A percentile compares a stretch with the other conserved stretches of the same genome.
Evolutionary conservation across 2,329 filamentous ascomycete genomes (phyloP).

Genomic region (Dactylellina parvicollis): DNA sequence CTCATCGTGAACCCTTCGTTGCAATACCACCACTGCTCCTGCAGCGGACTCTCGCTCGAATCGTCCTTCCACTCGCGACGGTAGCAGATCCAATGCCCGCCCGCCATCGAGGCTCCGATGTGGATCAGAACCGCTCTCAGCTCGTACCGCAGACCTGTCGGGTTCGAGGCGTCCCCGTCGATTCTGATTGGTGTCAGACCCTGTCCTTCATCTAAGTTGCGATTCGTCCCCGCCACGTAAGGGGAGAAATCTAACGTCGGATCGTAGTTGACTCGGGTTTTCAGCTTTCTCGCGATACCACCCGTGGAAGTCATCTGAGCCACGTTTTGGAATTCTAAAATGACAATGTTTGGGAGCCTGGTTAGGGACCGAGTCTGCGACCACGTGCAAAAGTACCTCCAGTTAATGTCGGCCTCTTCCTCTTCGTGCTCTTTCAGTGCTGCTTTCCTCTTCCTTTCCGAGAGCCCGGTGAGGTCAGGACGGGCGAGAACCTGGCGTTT

Average conservation of each 20-base stretch:
- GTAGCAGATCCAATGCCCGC: conserved; percentile 37
- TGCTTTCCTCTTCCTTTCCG: too few species aligned
- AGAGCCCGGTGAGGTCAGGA: too few species aligned
- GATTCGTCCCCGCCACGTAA: conserved; percentile 10
- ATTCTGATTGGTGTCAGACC: not conserved
- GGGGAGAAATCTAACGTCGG: conserved; percentile 12
- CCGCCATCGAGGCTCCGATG: not conserved
- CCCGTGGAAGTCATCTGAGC: not conserved
- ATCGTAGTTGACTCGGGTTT: not conserved
- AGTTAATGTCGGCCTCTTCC: not conserved
- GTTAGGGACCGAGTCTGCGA: conserved; percentile 5
- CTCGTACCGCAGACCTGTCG: conserved; percentile 5
- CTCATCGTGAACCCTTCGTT: conserved; percentile 22
- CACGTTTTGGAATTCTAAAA: conserved; percentile 32
- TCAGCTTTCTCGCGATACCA: not conserved
- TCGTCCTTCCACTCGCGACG: conserved; percentile 39
- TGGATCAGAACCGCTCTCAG: conserved; percentile 30
- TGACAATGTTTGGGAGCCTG: conserved; percentile 13
- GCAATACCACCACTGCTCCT: conserved; percentile 43
- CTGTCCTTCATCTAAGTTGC: not conserved
- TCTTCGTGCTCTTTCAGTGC: too few species aligned
- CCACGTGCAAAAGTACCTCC: conserved; percentile 29
- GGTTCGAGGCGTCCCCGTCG: conserved; percentile 5
- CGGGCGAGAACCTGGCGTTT: too few species aligned
- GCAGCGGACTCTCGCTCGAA: not conserved